Base-by-base conservation (phyloP, 768 basidiomycete genomes). In the Boletus reticulatus region DNA sequence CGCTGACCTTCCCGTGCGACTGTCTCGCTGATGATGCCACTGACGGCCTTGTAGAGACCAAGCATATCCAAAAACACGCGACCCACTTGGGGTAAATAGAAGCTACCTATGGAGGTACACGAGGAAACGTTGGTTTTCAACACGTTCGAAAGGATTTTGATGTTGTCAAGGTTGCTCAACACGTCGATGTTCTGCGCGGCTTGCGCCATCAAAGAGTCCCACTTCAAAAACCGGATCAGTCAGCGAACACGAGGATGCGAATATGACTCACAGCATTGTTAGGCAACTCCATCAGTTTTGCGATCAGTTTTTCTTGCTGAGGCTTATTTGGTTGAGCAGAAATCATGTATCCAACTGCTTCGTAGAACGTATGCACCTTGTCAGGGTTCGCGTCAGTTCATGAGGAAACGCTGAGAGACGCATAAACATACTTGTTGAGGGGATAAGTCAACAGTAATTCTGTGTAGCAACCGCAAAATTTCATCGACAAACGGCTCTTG, bases 331-430 rank as follows among this genome's bases (percentile, higher is more conserved):
- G 95, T 67, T 98, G 97, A 2, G 96, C 94, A 20, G 94, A 94
- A 64, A 99, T 97, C 97, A 98, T 98, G 78, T 98, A 94, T 5
- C 97, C 97, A 46, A 98, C 91, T 7, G 97, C 97, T 74, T 98
- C 96, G 64, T 98, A 98, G 78, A 98, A 98, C 0, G 96, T 98
- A 71, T 99, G 96, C 31, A 97, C 94, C 71, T 79, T 70, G 24
- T 29, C 53, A 44, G 38, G 43, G 45, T 38, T 37, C 14, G 31
- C 19, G 48, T 65, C 13, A 61, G 60, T 47, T 53, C 39, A 60
- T 34, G 47, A 43, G 55, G 46, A 38, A 4, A 20, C 10, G 5
- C 6, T 17, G 16, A 48, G 17, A 48, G 32, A 43, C 36, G 20
- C 0, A 24, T 14, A 27, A 31, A 46, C 57, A 48, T 62, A 70